Evolutionary conservation across 345 rosid species (phyloP).

Genomic region (Eucalyptus curtisii): DNA sequence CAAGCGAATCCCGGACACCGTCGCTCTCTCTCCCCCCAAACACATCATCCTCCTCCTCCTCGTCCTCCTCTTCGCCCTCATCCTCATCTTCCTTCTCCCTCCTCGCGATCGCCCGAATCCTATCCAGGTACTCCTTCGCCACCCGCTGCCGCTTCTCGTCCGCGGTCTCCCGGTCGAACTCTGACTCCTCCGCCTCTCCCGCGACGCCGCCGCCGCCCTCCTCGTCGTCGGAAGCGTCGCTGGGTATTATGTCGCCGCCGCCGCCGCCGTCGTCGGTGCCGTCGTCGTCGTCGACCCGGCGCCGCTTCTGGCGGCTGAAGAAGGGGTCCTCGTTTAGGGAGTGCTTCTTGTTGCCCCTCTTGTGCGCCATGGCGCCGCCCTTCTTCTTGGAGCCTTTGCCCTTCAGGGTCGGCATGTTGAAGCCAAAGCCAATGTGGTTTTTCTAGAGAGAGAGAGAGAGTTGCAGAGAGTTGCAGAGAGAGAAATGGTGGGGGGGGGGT

Average conservation of each 20-base stretch:
- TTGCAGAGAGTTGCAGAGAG: background rate
- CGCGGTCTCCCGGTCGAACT: slow-evolving; percentile 50
- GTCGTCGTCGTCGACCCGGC: background rate
- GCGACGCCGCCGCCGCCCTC: background rate
- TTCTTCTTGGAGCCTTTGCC: background rate
- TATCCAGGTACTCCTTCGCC: slow-evolving; percentile 37
- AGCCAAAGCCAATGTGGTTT: background rate
- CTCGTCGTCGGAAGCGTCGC: background rate
- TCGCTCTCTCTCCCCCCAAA: slow-evolving; percentile 40
- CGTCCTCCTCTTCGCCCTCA: slow-evolving; percentile 36
- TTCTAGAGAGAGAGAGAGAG: background rate
- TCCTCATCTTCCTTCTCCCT: slow-evolving; percentile 24
- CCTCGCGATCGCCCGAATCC: slow-evolving; percentile 24
- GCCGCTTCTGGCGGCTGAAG: slow-evolving; percentile 5
- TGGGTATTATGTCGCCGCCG: background rate
- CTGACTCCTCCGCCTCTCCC: slow-evolving; percentile 16
- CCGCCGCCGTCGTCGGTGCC: background rate
- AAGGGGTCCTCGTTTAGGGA: slow-evolving; percentile 4
- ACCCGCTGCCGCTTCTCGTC: slow-evolving; percentile 68
- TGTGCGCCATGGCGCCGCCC: background rate
- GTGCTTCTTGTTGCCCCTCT: background rate
- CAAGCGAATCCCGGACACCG: slow-evolving; percentile 45
- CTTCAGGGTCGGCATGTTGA: background rate
- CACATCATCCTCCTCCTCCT: slow-evolving; percentile 25
- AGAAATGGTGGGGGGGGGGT: background rate